Evolutionary conservation across 495 filamentous ascomycete genomes (phyloP), one percentile per base, ranked within the genome.

Genomic region (Hyphodiscus hymeniophilus): DNA sequence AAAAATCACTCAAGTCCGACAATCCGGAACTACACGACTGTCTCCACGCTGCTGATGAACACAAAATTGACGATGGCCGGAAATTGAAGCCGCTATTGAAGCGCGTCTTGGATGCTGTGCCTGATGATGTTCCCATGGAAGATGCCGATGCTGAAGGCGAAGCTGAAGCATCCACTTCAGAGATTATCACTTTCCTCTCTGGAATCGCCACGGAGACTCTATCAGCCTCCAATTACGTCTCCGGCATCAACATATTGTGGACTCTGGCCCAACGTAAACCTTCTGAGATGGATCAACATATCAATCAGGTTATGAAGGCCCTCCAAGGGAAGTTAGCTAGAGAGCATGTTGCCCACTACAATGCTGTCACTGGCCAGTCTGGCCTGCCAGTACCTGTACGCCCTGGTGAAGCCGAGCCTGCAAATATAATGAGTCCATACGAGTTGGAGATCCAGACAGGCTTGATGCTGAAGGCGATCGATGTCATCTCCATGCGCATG

Each of bases 11-110:
- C 42, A 85, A 87, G 48, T 88, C 80, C 2, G 89, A 96, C 30
- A 82, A 87, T 57, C 76, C 85, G 0, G 91, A 99, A 54, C 77
- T 97, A 26, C 94, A 97, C 55, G 89, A 95, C 59, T 92, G 83
- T 57, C 71, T 99, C 31, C 85, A 97, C 59, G 71, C 77, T 34
- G 64, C 74, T 11, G 80, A 85, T 55, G 72, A 78, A 45, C 74
- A 79, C 6, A 16, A 15, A n/a, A 75, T 76, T 42, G 81, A 86
- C 33, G 76, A 78, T 24, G 72, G 69, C 3, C 71, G 73, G 3
- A 67, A 72, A 12, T 66, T 85, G 44, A 72, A 73, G 44, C 82
- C 94, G 3, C 80, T 87, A 11, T 65, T 97, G 44, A 79, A 81
- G 56, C 79, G 88, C 36, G 82, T 96, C 30, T 74, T 99, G 18